Conservation (phyloP, 2,329 filamentous ascomycete genomes). For the Monosporascus sp. region DNA sequence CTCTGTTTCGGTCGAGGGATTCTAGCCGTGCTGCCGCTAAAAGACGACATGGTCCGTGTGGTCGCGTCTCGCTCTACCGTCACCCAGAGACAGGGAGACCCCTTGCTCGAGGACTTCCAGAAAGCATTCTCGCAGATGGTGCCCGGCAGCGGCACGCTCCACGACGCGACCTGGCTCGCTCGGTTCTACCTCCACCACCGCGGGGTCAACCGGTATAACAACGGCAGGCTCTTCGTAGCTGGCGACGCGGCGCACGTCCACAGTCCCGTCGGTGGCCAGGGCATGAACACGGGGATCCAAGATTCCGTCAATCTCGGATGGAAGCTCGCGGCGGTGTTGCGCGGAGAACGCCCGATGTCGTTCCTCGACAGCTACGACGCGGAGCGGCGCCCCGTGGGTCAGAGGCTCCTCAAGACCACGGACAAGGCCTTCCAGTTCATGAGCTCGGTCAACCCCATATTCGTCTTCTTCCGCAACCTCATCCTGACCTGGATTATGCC, state of each 20-base stretch:
- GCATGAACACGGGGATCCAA: constrained; percentile 50
- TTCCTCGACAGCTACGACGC: constrained; percentile 41
- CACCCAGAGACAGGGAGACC: constrained; percentile 9
- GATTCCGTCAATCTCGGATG: constrained; percentile 46
- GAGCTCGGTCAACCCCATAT: constrained; percentile 29
- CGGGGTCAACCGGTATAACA: constrained; percentile 32
- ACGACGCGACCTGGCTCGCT: constrained; percentile 35
- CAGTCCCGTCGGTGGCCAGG: constrained; percentile 49
- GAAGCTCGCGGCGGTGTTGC: constrained; percentile 42
- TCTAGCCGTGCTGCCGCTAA: constrained; percentile 28
- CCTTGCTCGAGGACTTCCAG: constrained; percentile 28
- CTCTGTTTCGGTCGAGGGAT: constrained; percentile 27
- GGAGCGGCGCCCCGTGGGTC: constrained; percentile 42
- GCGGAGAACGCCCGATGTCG: constrained; percentile 24
- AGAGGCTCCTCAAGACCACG: constrained; percentile 34
- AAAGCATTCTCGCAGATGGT: constrained; percentile 20
- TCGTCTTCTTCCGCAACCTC: constrained; percentile 32
- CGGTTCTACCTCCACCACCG: constrained; percentile 41
- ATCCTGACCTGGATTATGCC: constrained; percentile 33
- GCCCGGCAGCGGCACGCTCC: constrained; percentile 20
- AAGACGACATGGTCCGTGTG: constrained; percentile 20
- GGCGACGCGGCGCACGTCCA: constrained; percentile 56
- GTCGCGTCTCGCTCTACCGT: constrained; percentile 18
- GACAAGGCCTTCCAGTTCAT: constrained; percentile 34
- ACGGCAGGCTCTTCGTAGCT: constrained; percentile 45